phyloP scores from a whole-genome alignment of 2,329 filamentous ascomycete species.

The Apiospora koreana region DNA sequence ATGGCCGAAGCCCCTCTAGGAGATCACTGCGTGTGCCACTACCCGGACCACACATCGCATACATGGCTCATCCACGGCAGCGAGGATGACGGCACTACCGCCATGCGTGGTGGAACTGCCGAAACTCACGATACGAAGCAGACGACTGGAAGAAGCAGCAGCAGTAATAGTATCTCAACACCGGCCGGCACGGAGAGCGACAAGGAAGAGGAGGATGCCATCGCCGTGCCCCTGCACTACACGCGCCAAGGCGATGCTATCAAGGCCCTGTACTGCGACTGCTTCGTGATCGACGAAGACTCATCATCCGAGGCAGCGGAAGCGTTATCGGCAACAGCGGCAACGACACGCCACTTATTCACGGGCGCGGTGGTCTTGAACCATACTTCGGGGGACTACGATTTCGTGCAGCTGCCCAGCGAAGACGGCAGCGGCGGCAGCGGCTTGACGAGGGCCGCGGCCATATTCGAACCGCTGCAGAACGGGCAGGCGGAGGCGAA shows the following conservation, averaged over 20 bases:
- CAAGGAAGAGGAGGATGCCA: background rate
- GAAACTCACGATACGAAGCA: background rate
- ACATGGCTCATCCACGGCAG: background rate
- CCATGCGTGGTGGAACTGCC: background rate
- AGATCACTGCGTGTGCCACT: background rate
- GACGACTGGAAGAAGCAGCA: background rate
- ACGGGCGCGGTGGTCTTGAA: background rate
- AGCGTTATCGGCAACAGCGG: background rate
- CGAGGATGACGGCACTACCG: background rate
- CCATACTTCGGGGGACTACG: background rate
- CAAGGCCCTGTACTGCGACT: background rate
- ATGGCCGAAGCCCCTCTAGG: background rate
- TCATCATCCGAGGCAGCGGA: background rate
- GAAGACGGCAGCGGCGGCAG: background rate
- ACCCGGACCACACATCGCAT: background rate
- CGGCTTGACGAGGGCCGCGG: background rate
- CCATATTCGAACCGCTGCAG: background rate
- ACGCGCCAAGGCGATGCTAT: background rate
- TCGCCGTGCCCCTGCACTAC: background rate
- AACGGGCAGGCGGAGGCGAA: background rate
- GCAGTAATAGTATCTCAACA: background rate
- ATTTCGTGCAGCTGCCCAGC: background rate
- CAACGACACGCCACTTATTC: background rate
- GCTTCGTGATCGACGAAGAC: background rate
- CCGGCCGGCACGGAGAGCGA: background rate